phyloP scores from a whole-genome alignment of 257 asterid genomes.

The Forsythia suspensa region DNA sequence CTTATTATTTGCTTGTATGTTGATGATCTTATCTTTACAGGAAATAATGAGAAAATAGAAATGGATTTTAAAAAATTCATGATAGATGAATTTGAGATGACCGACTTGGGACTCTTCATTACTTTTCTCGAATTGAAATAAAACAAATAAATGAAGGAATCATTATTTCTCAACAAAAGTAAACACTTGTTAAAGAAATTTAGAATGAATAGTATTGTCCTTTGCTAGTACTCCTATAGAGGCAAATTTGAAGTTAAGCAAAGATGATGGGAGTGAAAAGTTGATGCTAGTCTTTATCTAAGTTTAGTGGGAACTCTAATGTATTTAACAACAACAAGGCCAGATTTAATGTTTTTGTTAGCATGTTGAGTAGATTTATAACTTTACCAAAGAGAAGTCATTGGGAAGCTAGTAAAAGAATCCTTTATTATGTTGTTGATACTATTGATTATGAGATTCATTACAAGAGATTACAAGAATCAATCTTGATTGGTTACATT shows the following conservation, averaged over 20 bases:
- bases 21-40: not conserved
- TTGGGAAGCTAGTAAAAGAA: no score
- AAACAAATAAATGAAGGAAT: not conserved
- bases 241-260: not conserved
- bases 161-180: no score
- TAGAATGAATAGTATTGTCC: no score
- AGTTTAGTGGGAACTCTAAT: not conserved
- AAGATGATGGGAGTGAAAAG: not conserved
- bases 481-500: no score
- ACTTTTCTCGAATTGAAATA: not conserved
- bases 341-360: no score
- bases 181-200: not conserved
- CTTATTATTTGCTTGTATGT: not conserved
- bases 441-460: no score
- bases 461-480: no score
- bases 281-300: not conserved
- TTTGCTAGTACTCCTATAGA: no score
- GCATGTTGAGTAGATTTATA: no score
- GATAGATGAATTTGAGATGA: not conserved
- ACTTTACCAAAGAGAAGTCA: no score
- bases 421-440: no score
- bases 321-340: not conserved
- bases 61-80: not conserved
- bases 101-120: not conserved
- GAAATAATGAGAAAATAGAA: not conserved